Evolutionary conservation across 2,329 filamentous ascomycete genomes (phyloP).

Genomic region (Alternaria sp.): DNA sequence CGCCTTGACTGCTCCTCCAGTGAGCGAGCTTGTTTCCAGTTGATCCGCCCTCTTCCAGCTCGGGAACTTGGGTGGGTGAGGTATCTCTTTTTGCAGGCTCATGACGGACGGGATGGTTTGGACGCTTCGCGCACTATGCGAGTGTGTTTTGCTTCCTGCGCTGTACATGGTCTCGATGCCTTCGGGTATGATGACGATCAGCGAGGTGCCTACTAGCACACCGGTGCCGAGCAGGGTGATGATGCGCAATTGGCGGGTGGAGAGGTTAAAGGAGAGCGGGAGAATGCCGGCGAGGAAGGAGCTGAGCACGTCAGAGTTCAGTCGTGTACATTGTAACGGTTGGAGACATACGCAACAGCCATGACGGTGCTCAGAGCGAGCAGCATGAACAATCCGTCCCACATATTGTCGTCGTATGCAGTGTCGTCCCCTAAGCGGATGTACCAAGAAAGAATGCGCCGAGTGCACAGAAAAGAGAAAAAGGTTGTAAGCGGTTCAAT

Average conservation of each 20-base stretch:
- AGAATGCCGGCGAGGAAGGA: constrained; percentile 94
- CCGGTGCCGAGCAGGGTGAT: constrained; percentile 94
- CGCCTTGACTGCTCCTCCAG: constrained; percentile 31
- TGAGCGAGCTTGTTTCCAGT: constrained; percentile 23
- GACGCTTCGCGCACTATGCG: constrained; percentile 33
- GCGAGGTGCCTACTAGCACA: constrained; percentile 90
- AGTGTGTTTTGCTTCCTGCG: constrained; percentile 48
- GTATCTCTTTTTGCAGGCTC: constrained; percentile 39
- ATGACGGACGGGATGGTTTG: constrained; percentile 38
- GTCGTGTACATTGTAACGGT: neutral
- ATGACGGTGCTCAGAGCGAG: constrained; percentile 72
- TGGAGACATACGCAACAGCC: constrained; percentile 66
- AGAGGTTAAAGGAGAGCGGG: constrained; percentile 87
- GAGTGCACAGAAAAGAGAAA: constrained; percentile 24
- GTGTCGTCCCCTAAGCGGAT: constrained; percentile 18
- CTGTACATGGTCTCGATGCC: constrained; percentile 89
- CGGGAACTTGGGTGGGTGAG: constrained; percentile 33
- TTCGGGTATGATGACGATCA: constrained; percentile 98
- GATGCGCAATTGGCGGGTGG: constrained; percentile 84
- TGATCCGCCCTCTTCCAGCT: constrained; percentile 32
- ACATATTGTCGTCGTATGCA: constrained; percentile 50
- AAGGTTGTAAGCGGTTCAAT: constrained; percentile 20
- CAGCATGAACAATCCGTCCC: constrained; percentile 72
- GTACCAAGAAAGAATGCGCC: constrained; percentile 26
- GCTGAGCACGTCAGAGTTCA: constrained; percentile 59